Base-by-base conservation (phyloP, 75 land plant species). In the Azolla pinnata region DNA sequence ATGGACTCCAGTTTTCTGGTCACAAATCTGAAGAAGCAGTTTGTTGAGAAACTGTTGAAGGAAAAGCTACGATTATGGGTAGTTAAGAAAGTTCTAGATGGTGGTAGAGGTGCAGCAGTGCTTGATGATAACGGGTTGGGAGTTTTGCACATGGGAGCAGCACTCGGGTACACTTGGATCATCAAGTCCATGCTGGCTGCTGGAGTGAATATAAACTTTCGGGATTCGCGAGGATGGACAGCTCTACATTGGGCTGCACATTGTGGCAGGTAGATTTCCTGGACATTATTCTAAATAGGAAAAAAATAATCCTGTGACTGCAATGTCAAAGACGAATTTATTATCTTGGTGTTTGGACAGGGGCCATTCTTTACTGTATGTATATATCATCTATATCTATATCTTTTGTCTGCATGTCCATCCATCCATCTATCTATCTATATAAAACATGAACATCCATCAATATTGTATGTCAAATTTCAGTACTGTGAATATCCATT, bases 231-330 rank as follows among this genome's bases (percentile, higher is more conserved):
- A 44, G 98, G 98, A 4, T 93, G 98, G 98, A 93, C 96, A 61
- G 96, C 96, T 4, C 90, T 93, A 54, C 98, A 93, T 65, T 93
- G 98, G 98, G 98, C 98, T 57, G 90, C 98, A 45, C 61, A 63
- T n/a, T 88, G 71, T 79, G 96, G 96, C 61, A 84, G 95, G 95
- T 82, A 51, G 31, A 29, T 14, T 17, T 38, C 2, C 27, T 17
- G 4, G 4, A n/a, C n/a, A n/a, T n/a, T n/a, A n/a, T n/a, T n/a
- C n/a, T n/a, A n/a, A n/a, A n/a, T n/a, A n/a, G n/a, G n/a, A n/a
- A n/a, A n/a, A n/a, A n/a, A n/a, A n/a, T n/a, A n/a, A n/a, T n/a
- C n/a, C n/a, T n/a, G n/a, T n/a, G n/a, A n/a, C n/a, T n/a, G n/a
- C n/a, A n/a, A n/a, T n/a, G n/a, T n/a, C n/a, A n/a, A n/a, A n/a